Conservation (phyloP, 192 early-diverging fungal genomes). For the Chytriomyces confervae region DNA sequence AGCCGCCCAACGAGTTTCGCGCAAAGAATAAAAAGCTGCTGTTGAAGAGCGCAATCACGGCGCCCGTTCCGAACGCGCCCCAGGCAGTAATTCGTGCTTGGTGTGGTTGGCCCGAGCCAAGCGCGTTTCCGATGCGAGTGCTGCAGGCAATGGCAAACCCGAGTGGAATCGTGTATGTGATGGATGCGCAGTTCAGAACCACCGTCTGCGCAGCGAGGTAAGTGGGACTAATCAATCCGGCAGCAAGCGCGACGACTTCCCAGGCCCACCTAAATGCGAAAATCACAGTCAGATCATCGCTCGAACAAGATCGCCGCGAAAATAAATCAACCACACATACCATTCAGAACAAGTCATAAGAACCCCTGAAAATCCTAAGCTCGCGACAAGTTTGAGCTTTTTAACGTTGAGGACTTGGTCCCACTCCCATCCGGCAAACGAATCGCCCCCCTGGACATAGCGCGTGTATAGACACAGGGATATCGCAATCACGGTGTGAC, state of each 20-base stretch:
- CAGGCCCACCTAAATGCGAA: slow-evolving; percentile 54
- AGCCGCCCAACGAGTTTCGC: slow-evolving; percentile 48
- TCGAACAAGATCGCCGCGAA: neutral
- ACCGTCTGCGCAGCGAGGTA: slow-evolving; percentile 83
- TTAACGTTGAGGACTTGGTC: slow-evolving; percentile 56
- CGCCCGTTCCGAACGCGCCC: neutral
- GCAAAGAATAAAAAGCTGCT: slow-evolving; percentile 8
- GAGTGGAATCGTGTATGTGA: slow-evolving; percentile 78
- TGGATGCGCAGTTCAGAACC: slow-evolving; percentile 71
- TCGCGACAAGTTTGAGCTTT: slow-evolving; percentile 35
- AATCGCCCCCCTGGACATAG: slow-evolving; percentile 65
- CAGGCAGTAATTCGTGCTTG: slow-evolving; percentile 5
- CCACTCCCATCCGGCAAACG: slow-evolving; percentile 88
- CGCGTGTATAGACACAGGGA: slow-evolving; percentile 69
- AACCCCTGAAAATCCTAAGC: slow-evolving; percentile 79
- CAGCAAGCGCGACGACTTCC: slow-evolving; percentile 57
- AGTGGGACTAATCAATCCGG: slow-evolving; percentile 76
- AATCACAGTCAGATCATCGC: neutral
- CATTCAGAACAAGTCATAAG: slow-evolving; percentile 68
- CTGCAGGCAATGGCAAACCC: slow-evolving; percentile 81
- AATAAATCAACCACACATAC: neutral
- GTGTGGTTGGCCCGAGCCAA: slow-evolving; percentile 28
- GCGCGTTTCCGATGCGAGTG: slow-evolving; percentile 71
- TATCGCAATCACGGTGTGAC: slow-evolving; percentile 77
- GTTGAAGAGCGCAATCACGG: slow-evolving; percentile 7